These are phyloP conservation scores for Pugionium cornutum DNA, from an alignment of 345 rosid genomes.

Conservation along the genomic window DNA sequence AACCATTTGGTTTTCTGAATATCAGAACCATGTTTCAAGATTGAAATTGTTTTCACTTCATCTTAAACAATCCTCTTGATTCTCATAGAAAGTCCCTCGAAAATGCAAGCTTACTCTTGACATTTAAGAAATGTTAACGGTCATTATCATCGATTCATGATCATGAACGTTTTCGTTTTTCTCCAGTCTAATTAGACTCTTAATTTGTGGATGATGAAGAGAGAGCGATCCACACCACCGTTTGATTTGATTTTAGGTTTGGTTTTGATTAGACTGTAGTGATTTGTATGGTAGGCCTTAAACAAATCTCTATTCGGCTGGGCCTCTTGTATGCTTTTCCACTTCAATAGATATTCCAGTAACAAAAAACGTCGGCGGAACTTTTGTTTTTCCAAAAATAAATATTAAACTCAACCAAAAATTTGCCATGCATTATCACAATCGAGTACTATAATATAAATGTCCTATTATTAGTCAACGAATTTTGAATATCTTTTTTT, in stretches of 20 bases:
- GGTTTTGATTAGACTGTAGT: too few species aligned
- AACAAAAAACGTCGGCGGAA: not conserved
- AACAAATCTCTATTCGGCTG: not conserved
- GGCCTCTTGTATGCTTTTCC: not conserved
- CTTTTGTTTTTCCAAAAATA: not conserved
- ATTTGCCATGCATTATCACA: too few species aligned
- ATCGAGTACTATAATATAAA: too few species aligned
- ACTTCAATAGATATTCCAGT: not conserved
- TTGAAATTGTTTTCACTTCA: constrained; percentile 59
- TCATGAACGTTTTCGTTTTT: not conserved
- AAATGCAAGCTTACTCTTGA: constrained; percentile 68
- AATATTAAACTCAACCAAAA: too few species aligned
- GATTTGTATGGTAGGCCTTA: not conserved
- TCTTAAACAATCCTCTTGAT: constrained; percentile 43
- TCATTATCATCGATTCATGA: not conserved
- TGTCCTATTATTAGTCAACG: too few species aligned
- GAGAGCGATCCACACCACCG: constrained; percentile 17
- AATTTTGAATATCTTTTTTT: too few species aligned
- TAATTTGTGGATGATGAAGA: constrained; percentile 14
- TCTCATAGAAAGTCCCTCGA: constrained; percentile 65
- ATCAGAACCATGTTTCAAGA: constrained; percentile 65
- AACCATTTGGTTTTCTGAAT: too few species aligned
- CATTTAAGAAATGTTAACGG: constrained; percentile 7
- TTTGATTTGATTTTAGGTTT: too few species aligned
- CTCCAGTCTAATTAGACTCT: constrained; percentile 30